These are phyloP conservation scores for Penicillium capsulatum DNA, from an alignment of 2,329 filamentous ascomycete genomes.

Conservation along the genomic window DNA sequence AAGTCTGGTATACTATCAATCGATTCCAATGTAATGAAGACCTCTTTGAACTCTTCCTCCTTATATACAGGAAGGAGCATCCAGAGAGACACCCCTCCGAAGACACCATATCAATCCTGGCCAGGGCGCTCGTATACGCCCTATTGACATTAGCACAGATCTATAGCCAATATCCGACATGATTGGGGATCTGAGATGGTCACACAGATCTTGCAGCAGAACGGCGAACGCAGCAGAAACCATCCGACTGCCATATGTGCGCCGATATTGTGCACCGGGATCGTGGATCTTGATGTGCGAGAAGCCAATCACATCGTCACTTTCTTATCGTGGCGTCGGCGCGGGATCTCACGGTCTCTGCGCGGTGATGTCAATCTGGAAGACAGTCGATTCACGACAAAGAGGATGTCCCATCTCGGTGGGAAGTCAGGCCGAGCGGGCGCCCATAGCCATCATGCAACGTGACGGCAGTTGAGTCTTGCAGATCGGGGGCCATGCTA, in stretches of 20 bases:
- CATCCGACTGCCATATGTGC: constrained; percentile 4
- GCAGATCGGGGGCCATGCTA: neutral
- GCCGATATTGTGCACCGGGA: constrained; percentile 3
- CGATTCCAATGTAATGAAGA: constrained; percentile 2
- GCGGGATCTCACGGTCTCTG: constrained; percentile 3
- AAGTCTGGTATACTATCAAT: neutral
- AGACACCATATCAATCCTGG: constrained; percentile 1
- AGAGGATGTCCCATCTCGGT: constrained; percentile 10
- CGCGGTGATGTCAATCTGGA: constrained; percentile 4
- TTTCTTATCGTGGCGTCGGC: constrained; percentile 3
- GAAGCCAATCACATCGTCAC: constrained; percentile 9
- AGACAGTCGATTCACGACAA: constrained; percentile 5
- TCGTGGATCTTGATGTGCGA: constrained; percentile 7
- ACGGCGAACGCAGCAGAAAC: neutral
- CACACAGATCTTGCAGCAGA: too few relatives aligned
- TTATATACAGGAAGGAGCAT: constrained; percentile 7
- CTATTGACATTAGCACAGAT: constrained; percentile 1
- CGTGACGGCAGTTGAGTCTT: constrained; percentile 4
- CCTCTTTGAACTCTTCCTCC: neutral
- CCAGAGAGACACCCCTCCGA: too few relatives aligned
- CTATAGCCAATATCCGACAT: too few relatives aligned
- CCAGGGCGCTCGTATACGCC: constrained; percentile 1
- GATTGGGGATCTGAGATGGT: too few relatives aligned
- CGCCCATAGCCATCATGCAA: constrained; percentile 2
- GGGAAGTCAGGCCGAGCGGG: constrained; percentile 10